Evolutionary conservation across 441 rosid genomes (phyloP).

Genomic region (Gossypium lobatum): DNA sequence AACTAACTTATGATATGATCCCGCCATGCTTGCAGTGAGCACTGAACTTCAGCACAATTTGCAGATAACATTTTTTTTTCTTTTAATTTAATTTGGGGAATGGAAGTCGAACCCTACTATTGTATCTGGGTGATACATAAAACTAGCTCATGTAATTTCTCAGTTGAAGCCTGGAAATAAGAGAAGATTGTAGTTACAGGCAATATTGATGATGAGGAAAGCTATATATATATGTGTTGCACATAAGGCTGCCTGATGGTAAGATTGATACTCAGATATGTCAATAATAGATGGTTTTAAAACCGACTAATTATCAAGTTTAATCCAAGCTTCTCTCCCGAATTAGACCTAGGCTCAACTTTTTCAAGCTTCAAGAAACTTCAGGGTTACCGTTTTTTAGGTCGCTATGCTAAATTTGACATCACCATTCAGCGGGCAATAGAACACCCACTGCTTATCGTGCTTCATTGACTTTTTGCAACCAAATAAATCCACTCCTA

Average conservation of each 20-base stretch:
- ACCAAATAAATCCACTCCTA: constrained; percentile 19
- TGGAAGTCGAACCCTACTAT: too few relatives aligned
- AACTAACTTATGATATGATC: not conserved
- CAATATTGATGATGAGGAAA: not conserved
- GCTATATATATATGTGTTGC: not conserved
- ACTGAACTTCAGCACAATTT: not conserved
- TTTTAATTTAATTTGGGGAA: too few relatives aligned
- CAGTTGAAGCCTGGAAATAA: too few relatives aligned
- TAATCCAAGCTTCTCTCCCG: not conserved
- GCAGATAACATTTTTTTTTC: not conserved
- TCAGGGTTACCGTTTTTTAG: not conserved
- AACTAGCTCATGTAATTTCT: too few relatives aligned
- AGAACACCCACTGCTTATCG: not conserved
- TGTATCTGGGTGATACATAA: too few relatives aligned
- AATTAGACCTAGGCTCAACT: not conserved
- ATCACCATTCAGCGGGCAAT: not conserved
- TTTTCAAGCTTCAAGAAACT: not conserved
- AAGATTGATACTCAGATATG: not conserved
- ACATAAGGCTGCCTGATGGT: not conserved
- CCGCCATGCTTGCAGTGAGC: not conserved
- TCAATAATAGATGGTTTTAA: not conserved
- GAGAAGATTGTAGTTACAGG: too few relatives aligned
- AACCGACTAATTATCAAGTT: not conserved
- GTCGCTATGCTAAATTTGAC: not conserved
- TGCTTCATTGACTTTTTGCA: constrained; percentile 7